These are phyloP conservation scores for Kodamaea lidongshanica DNA, from an alignment of 805 yeast genomes.

Conservation along the genomic window DNA sequence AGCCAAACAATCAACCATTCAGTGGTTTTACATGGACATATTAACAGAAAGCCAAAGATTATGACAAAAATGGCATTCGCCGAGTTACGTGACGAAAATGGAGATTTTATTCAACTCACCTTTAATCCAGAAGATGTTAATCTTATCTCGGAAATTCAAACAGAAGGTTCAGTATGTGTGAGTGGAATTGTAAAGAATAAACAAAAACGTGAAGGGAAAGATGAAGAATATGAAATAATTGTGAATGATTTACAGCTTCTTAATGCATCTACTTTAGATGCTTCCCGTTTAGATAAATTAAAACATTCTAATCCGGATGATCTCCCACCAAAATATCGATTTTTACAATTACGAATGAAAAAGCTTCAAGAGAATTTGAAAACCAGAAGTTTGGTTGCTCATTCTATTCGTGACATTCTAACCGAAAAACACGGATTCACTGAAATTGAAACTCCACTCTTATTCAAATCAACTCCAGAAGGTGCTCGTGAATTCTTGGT, in stretches of 20 bases:
- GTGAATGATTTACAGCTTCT: constrained; percentile 48
- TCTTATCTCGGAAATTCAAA: constrained; percentile 44
- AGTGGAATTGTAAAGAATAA: constrained; percentile 47
- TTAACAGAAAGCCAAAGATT: constrained; percentile 66
- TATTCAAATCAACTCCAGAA: constrained; percentile 95
- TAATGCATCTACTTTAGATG: constrained; percentile 57
- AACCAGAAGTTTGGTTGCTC: constrained; percentile 51
- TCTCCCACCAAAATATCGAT: constrained; percentile 76
- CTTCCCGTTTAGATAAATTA: constrained; percentile 61
- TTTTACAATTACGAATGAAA: constrained; percentile 66
- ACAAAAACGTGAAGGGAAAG: constrained; percentile 15
- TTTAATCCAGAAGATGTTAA: constrained; percentile 36
- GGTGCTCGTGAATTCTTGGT: constrained; percentile 96
- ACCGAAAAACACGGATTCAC: constrained; percentile 43
- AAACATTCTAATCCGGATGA: constrained; percentile 44
- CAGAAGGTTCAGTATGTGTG: constrained; percentile 69
- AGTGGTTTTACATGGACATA: constrained; percentile 75
- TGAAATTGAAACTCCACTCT: constrained; percentile 87
- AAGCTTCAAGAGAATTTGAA: constrained; percentile 51
- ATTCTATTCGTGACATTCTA: constrained; percentile 38
- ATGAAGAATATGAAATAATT: constrained; percentile 51
- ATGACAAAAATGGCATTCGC: constrained; percentile 70
- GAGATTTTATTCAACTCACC: constrained; percentile 53
- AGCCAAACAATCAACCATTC: constrained; percentile 3
- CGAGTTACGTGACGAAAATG: constrained; percentile 65